Percentiles rank a stretch among this genome's conserved stretches.
phyloP scores from a whole-genome alignment of 148 eudicot genomes.

The Fallopia convolvulus region DNA sequence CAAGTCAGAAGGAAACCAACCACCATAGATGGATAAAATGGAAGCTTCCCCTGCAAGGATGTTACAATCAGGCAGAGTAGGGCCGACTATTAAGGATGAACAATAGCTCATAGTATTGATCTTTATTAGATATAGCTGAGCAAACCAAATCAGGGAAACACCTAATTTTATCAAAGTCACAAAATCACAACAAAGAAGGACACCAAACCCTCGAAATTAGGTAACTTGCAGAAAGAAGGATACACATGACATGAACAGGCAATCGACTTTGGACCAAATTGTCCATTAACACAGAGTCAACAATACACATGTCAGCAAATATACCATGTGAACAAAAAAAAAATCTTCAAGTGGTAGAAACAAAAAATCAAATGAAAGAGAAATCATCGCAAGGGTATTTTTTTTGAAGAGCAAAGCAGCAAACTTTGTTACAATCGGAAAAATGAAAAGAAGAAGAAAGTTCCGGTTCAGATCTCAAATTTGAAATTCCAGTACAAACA shows the following conservation, averaged over 20 bases:
- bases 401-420: not conserved
- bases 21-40: not conserved
- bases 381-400: not conserved
- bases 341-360: not conserved
- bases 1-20: not conserved
- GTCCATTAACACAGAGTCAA: not conserved
- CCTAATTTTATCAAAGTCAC: not conserved
- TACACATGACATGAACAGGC: not conserved
- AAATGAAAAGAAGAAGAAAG: not conserved
- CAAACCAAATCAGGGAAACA: not conserved
- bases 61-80: not conserved
- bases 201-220: slow-evolving; percentile 3
- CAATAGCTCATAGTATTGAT: not conserved
- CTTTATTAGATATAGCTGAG: not conserved
- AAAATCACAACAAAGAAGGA: not conserved
- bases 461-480: not conserved
- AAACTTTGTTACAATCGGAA: not conserved
- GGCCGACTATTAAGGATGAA: not conserved
- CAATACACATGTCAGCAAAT: not conserved
- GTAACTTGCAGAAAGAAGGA: not conserved
- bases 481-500: not conserved
- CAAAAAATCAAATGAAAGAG: not conserved
- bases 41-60: not conserved
- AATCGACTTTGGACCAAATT: not conserved
- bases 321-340: not conserved